Base-by-base conservation (phyloP, 2,329 filamentous ascomycete species). In the Emergomyces orientalis region DNA sequence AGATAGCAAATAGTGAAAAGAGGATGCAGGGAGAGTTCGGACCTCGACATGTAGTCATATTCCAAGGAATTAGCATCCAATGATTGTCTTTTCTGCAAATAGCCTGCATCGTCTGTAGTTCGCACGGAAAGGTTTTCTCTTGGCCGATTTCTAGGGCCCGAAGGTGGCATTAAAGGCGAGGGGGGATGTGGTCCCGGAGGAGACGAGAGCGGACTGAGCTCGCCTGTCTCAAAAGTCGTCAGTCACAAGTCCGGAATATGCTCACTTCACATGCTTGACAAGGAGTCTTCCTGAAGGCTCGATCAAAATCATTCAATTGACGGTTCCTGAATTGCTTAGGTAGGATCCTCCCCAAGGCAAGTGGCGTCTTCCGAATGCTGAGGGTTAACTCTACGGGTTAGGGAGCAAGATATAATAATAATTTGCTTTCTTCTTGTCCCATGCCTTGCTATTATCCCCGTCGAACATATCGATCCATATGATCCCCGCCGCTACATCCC, bases 41-140 rank as follows among this genome's bases (percentile, higher is more conserved):
- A 94, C 90, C 89, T 91, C 76, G 88, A 82, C 75, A 90, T 79
- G 70, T 84, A 80, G 74, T 92, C 89, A 77, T 85, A 85, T 68
- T 89, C 88, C 69, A 80, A 76, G 67, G 83, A 81, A 60, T 86
- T 84, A 63, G 85, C 86, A 74, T 94, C 91, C 71, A 92, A 86
- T 59, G 90, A 93, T 76, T 90, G 87, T 65, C 88, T 87, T 73
- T 86, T 81, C 77, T 86, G 80, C 67, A 82, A 80, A 66, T 80
- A 82, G 66, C 84, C 80, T 65, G 81, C 78, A 67, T 82, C 84
- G 67, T 87, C 84, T 59, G 83, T 75, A 73, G 71, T 67, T 55
- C 76, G 74, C 62, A 73, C 69, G 43, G 75, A 75, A 67, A 83
- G 75, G 66, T 78, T 82, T 62, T 77, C 77, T 61, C 78, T 78